Evolutionary conservation across 148 eudicot genomes (phyloP), one percentile per base, ranked within the genome.

Genomic region (Chenopodium formosanum): DNA sequence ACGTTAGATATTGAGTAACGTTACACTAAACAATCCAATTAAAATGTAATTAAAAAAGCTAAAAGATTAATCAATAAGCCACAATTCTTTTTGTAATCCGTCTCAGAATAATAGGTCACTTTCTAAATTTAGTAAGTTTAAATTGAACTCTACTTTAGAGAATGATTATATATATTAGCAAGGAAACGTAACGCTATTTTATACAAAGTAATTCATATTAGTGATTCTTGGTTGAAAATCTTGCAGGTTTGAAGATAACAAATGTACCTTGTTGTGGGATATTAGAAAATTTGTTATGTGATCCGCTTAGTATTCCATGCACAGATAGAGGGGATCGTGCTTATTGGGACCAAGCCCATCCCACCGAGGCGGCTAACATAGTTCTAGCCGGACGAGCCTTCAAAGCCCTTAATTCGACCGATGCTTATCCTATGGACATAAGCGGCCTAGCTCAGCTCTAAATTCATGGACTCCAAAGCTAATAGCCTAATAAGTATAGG

Each of bases 371-470:
- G 44, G 84, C 83, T 29, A 85, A 87, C 80, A 83, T 16, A 76
- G 80, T 87, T 29, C 62, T 87, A 63, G 86, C 88, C 0, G 27
- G 32, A 23, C 75, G 83, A 76, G 84, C 88, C 25, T 87, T 34
- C 72, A 78, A 25, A 14, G 81, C 88, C 14, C 16, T 23, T 37
- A 20, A 44, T 9, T 16, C 64, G 0, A 70, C 72, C 23, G 81
- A 87, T 31, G 72, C 84, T 23, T 75, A 85, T 52, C 89, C 89
- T 2, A 78, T 83, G 80, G 89, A 85, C 67, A 85, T 87, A 68
- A 75, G 79, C 53, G 4, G 10, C 23, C 78, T 87, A 2, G 89
- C 81, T 70, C 50, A 11, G 4, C 83, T 80, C 73, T 74, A 23
- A 48, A 10, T 14, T 17, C 62, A 56, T 56, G 22, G 4, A 17